Evolutionary conservation across 129 eudicot genomes (phyloP).

Genomic region (Flaveria robusta): DNA sequence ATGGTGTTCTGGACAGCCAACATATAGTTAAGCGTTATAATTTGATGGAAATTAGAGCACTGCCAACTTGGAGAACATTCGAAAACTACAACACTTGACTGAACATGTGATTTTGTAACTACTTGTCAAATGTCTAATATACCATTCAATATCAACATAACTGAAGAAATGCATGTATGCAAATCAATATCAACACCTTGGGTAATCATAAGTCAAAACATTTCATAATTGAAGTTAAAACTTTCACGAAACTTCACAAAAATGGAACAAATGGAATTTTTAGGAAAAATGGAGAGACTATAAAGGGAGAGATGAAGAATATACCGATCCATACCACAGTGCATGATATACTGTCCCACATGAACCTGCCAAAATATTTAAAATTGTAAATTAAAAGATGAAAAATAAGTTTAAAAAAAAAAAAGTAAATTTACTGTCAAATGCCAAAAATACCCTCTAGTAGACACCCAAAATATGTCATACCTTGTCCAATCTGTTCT

Average conservation of each 20-base stretch:
- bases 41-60: neutral
- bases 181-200: constrained; percentile 11
- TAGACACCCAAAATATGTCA: neutral
- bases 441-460: constrained; percentile 1
- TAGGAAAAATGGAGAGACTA: constrained; percentile 1
- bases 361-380: constrained; percentile 59
- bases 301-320: constrained; percentile 49
- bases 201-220: neutral
- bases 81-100: neutral
- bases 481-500: constrained; percentile 99
- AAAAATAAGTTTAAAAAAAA: too few species aligned
- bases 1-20: neutral
- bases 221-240: neutral
- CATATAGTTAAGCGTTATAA: constrained; percentile 1
- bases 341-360: constrained; percentile 99
- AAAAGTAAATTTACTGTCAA: neutral
- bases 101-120: constrained; percentile 9
- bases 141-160: constrained; percentile 14
- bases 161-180: neutral
- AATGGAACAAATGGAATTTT: neutral
- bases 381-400: too few species aligned
- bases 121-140: constrained; percentile 15
- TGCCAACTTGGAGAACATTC: neutral
- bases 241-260: constrained; percentile 6
- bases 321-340: constrained; percentile 98